Evolutionary conservation across 108 stramenopile genomes (phyloP), one percentile per base, ranked within the genome.

Genomic region (Nitzschia sp.): DNA sequence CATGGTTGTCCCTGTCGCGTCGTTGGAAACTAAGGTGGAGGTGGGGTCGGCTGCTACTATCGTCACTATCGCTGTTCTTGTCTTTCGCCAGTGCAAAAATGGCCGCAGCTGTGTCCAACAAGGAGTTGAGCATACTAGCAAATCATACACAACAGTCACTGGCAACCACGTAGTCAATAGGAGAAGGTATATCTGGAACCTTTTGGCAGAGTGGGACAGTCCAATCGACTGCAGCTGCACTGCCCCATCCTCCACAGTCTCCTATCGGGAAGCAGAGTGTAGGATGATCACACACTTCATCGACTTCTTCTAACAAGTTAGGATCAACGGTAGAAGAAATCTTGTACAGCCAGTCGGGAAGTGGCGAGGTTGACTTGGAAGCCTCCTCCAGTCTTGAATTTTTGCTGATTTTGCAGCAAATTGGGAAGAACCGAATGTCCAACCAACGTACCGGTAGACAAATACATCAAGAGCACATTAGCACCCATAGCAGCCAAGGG

Each of bases 111-210:
- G 85, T 89, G 51, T 84, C 69, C 17, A 89, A 56, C 19, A 89
- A 56, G 9, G 85, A 44, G 52, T 89, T 60, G 55, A 89, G 22
- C 87, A 89, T 89, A 41, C 70, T 71, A 0, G 73, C 64, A 10
- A 89, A 51, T 66, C 80, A 89, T 3, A 89, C 83, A 50, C 80
- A n/a, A n/a, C n/a, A 81, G 69, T 89, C 87, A 51, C 83, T 78
- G 11, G 87, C 87, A 19, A 89, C 58, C 26, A 89, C 79, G 43
- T 76, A 55, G 52, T 88, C 87, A 10, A 88, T 39, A 43, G 70
- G n/a, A 7, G 26, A 10, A 42, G 71, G 60, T 0, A 65, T 42
- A 8, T 71, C 58, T 65, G 12, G 54, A 15, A 86, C 58, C 48
- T 89, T 83, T 17, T 78, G 61, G 1, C 65, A 10, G 5, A 86